phyloP scores from a whole-genome alignment of 805 yeast species.

The Nakazawaea laoshanensis region DNA sequence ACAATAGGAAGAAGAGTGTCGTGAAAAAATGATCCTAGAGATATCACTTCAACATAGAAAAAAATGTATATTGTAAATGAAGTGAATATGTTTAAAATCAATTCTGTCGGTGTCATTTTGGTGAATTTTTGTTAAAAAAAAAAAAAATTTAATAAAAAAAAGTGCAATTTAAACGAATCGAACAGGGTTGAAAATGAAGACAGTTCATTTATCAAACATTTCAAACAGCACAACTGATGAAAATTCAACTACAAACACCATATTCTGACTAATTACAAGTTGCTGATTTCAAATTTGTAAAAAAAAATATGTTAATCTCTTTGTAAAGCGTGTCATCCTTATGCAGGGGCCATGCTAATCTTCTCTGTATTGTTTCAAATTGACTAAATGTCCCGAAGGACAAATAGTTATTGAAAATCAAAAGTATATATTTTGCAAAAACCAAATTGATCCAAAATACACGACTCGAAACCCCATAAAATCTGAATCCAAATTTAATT shows the following conservation, averaged over 20 bases:
- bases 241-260: too few species aligned
- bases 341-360: conserved; percentile 99
- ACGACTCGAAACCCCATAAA: too few species aligned
- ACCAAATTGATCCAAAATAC: too few species aligned
- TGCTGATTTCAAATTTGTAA: background rate
- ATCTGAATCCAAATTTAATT: too few species aligned
- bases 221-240: too few species aligned
- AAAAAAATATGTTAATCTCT: conserved; percentile 76
- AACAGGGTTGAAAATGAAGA: too few species aligned
- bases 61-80: conserved; percentile 2
- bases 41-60: conserved; percentile 5
- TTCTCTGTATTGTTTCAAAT: conserved; percentile 99
- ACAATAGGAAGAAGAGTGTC: conserved; percentile 3
- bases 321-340: conserved; percentile 99
- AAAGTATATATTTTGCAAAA: conserved; percentile 1
- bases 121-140: background rate
- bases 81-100: conserved; percentile 1
- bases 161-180: background rate
- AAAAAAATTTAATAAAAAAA: too few species aligned
- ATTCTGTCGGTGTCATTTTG: conserved; percentile 7
- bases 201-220: too few species aligned
- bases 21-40: conserved; percentile 3
- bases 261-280: background rate
- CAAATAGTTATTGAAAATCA: conserved; percentile 10
- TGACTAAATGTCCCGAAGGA: conserved; percentile 94